phyloP scores from a whole-genome alignment of 768 basidiomycete genomes.

The Kwoniella pini region DNA sequence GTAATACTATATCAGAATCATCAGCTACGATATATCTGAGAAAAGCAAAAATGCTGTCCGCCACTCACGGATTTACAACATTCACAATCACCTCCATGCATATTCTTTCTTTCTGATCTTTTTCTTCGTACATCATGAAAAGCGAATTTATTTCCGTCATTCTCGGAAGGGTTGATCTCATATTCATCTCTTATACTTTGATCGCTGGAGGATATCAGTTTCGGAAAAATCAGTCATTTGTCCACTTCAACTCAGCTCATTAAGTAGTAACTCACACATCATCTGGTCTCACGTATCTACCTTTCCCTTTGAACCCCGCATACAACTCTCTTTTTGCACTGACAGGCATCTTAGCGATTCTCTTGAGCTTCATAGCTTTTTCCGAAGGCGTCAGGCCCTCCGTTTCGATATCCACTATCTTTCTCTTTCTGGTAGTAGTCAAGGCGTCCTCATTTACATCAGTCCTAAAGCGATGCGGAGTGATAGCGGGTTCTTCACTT shows the following conservation, averaged over 20 bases:
- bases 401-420: slow-evolving; percentile 12
- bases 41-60: not conserved
- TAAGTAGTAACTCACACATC: slow-evolving; percentile 36
- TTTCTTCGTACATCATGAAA: slow-evolving; percentile 76
- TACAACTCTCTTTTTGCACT: slow-evolving; percentile 39
- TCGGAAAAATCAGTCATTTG: not conserved
- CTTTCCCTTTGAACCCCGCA: slow-evolving; percentile 46
- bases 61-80: slow-evolving; percentile 71
- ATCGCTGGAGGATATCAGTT: not conserved
- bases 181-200: slow-evolving; percentile 60
- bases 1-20: slow-evolving; percentile 1
- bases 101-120: slow-evolving; percentile 64
- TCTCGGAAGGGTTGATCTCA: slow-evolving; percentile 66
- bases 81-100: slow-evolving; percentile 79
- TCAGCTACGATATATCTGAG: not conserved
- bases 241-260: too few species aligned
- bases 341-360: slow-evolving; percentile 28
- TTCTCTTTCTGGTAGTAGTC: slow-evolving; percentile 5
- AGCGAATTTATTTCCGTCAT: slow-evolving; percentile 67
- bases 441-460: not conserved
- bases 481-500: too few species aligned
- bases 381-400: slow-evolving; percentile 33
- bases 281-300: slow-evolving; percentile 40
- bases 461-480: too few species aligned
- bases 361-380: slow-evolving; percentile 30